phyloP scores from a whole-genome alignment of 2,329 filamentous ascomycete species.

The Fusarium begoniae region DNA sequence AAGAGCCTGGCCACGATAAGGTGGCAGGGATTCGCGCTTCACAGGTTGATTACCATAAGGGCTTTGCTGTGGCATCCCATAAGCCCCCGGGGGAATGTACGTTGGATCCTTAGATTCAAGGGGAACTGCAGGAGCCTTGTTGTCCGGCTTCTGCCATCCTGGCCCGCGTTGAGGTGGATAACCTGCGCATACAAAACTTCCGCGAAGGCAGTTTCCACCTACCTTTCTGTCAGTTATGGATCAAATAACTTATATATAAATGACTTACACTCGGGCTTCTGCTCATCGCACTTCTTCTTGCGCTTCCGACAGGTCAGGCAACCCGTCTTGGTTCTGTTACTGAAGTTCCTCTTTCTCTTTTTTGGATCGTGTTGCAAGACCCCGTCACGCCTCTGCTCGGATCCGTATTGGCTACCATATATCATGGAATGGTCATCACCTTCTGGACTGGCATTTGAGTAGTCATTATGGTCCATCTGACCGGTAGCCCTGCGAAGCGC shows the following conservation, averaged over 20 bases:
- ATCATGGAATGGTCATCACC: slow-evolving; percentile 59
- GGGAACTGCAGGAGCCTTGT: slow-evolving; percentile 73
- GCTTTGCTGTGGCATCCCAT: slow-evolving; percentile 65
- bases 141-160: slow-evolving; percentile 79
- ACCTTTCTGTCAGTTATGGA: slow-evolving; percentile 19
- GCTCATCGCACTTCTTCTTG: slow-evolving; percentile 98
- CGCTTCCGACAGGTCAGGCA: slow-evolving; percentile 90
- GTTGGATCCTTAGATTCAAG: slow-evolving; percentile 84
- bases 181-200: slow-evolving; percentile 89
- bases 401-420: slow-evolving; percentile 55
- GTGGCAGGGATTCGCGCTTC: slow-evolving; percentile 66
- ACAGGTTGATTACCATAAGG: slow-evolving; percentile 50
- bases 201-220: slow-evolving; percentile 91
- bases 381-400: slow-evolving; percentile 59
- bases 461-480: slow-evolving; percentile 60
- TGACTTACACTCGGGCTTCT: slow-evolving; percentile 86
- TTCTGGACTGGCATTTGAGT: slow-evolving; percentile 63
- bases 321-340: slow-evolving; percentile 94
- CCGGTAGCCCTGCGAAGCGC: slow-evolving; percentile 55
- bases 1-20: slow-evolving; percentile 69
- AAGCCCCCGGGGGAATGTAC: slow-evolving; percentile 69
- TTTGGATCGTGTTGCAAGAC: slow-evolving; percentile 69
- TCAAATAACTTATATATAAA: not conserved
- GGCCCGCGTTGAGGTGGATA: slow-evolving; percentile 83
- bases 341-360: slow-evolving; percentile 83